phyloP scores from a whole-genome alignment of 352 stramenopile genomes.

The Albugo laibachii region DNA sequence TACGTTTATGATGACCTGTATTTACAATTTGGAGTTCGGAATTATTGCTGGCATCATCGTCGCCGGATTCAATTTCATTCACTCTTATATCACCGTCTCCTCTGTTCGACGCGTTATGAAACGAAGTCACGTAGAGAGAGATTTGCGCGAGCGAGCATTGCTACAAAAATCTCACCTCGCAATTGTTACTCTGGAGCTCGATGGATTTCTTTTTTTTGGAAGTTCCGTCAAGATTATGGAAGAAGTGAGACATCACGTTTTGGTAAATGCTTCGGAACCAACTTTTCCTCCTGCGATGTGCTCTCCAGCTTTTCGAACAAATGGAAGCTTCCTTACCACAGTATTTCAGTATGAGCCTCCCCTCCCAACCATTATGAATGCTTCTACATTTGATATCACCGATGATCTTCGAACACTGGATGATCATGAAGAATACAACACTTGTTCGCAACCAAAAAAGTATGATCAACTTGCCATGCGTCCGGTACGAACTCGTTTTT shows the following conservation, averaged over 20 bases:
- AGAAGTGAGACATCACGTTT: slow-evolving; percentile 63
- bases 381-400: neutral
- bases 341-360: neutral
- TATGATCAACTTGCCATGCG: slow-evolving; percentile 16
- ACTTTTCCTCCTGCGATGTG: neutral
- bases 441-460: slow-evolving; percentile 12
- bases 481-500: slow-evolving; percentile 57
- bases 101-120: slow-evolving; percentile 65
- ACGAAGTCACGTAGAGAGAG: slow-evolving; percentile 56
- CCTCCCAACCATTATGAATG: neutral
- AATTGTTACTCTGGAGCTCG: slow-evolving; percentile 72
- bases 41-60: slow-evolving; percentile 86
- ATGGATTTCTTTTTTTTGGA: slow-evolving; percentile 79
- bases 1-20: slow-evolving; percentile 89
- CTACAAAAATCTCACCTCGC: slow-evolving; percentile 48
- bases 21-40: slow-evolving; percentile 87
- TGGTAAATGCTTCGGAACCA: slow-evolving; percentile 21
- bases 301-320: neutral
- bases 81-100: slow-evolving; percentile 48
- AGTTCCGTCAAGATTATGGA: slow-evolving; percentile 77
- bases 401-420: slow-evolving; percentile 44
- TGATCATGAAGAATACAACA: slow-evolving; percentile 12
- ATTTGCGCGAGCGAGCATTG: slow-evolving; percentile 49
- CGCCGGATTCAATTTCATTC: slow-evolving; percentile 79
- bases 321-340: slow-evolving; percentile 1